phyloP scores from a whole-genome alignment of 2,329 filamentous ascomycete species.

The Daldinia sp. region DNA sequence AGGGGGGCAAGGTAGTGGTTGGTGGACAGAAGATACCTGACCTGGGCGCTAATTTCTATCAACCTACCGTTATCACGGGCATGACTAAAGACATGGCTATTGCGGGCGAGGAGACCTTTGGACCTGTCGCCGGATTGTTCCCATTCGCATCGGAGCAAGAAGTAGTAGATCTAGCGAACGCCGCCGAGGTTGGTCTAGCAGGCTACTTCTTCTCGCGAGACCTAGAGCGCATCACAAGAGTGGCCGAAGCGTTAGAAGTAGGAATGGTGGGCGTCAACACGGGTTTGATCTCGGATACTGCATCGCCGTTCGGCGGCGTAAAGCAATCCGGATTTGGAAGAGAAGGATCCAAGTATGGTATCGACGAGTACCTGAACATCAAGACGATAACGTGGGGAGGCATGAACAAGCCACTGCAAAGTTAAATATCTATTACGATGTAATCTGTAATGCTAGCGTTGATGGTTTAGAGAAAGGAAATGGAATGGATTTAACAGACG shows the following conservation, averaged over 20 bases:
- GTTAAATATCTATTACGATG: conserved; percentile 36
- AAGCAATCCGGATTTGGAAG: conserved; percentile 84
- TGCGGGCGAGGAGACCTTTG: conserved; percentile 91
- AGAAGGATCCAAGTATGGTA: conserved; percentile 80
- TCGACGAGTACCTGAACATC: conserved; percentile 77
- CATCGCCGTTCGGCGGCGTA: conserved; percentile 76
- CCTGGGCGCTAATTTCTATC: conserved; percentile 85
- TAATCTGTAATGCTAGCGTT: conserved; percentile 20
- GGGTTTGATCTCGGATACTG: conserved; percentile 68
- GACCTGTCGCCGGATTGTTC: conserved; percentile 90
- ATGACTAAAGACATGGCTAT: conserved; percentile 89
- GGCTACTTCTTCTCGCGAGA: conserved; percentile 89
- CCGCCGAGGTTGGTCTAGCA: conserved; percentile 84
- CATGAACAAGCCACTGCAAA: conserved; percentile 64
- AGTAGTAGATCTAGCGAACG: conserved; percentile 84
- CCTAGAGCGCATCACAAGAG: conserved; percentile 65
- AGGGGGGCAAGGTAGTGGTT: conserved; percentile 77
- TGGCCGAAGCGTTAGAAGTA: conserved; percentile 77
- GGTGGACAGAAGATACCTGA: conserved; percentile 79
- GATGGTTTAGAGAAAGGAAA: conserved; percentile 1
- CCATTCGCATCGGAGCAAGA: conserved; percentile 88
- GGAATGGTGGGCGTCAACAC: conserved; percentile 91
- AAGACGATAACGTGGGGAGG: conserved; percentile 70
- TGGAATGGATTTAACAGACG: neutral
- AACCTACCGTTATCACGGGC: conserved; percentile 86